Base-by-base conservation (phyloP, 1,284 basidiomycete genomes). In the Ganoderma sinense region DNA sequence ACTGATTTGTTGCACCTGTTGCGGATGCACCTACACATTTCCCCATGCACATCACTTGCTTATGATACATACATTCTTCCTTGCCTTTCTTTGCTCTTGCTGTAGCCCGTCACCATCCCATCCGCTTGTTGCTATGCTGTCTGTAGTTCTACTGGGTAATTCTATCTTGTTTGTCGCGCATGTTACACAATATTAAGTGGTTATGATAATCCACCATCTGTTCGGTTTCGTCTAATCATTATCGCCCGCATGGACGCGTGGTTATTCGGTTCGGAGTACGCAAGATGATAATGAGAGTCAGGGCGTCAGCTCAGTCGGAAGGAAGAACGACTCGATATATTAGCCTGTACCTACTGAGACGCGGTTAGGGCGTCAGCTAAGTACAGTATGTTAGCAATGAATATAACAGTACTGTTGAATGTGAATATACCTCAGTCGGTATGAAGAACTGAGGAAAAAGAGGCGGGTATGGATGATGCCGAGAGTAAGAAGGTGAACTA, bases 91-190 rank as follows among this genome's bases (percentile, higher is more conserved):
- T 62, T 68, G 63, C 68, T 66, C 66, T 68, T 69, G 72, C 70
- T 73, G 70, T 73, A 71, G 68, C 61, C 51, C 67, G 64, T 68
- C 36, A 20, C 31, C 29, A 20, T 60, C 58, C 40, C 58, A 61
- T 73, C 63, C 59, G 67, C 65, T 68, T 67, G 58, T 71, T 70
- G 68, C 68, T 71, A 64, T 72, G 70, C 64, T 72, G 51, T 69
- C 56, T 74, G 73, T 74, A 72, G 63, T 71, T 67, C 51, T 73
- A 70, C 63, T 60, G 53, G 65, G 56, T 58, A 71, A 70, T 64
- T 66, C 43, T 55, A 66, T 70, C 64, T 67, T 66, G 67, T 62
- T 56, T 48, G 13, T 61, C 40, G 40, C 29, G 31, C 41, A 51
- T 43, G 23, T 31, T 18, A 33, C 36, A 33, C 11, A 26, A 13